phyloP scores from a whole-genome alignment of 306 rosid species.

The Rosa multiflora region DNA sequence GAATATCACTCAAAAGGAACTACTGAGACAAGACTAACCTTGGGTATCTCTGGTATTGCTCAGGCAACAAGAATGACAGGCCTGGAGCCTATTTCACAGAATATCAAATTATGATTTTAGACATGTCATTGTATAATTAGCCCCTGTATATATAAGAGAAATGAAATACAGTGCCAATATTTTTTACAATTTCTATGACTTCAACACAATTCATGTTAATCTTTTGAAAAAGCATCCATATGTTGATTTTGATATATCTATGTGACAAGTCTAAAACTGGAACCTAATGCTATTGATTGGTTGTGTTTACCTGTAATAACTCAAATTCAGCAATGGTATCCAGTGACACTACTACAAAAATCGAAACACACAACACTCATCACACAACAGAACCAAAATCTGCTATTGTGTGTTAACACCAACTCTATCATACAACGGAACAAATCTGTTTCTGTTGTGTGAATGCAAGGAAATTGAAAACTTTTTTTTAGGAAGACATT shows the following conservation, averaged over 20 bases:
- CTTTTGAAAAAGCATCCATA: background rate
- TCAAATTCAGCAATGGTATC: slow-evolving; percentile 86
- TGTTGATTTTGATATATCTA: slow-evolving; percentile 1
- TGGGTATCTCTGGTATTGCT: slow-evolving; percentile 70
- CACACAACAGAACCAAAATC: too few species aligned
- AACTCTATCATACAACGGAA: too few species aligned
- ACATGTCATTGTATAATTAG: slow-evolving; percentile 12
- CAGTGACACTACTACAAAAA: slow-evolving; percentile 32
- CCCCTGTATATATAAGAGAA: background rate
- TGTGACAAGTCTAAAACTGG: background rate
- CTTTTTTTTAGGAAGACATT: too few species aligned
- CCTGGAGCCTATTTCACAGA: slow-evolving; percentile 79
- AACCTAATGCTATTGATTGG: slow-evolving; percentile 10
- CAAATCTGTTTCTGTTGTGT: too few species aligned
- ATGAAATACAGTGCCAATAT: background rate
- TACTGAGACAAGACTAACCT: slow-evolving; percentile 48
- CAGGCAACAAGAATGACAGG: slow-evolving; percentile 81
- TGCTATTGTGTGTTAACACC: too few species aligned
- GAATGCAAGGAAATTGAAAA: too few species aligned
- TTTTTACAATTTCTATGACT: background rate
- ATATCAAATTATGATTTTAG: slow-evolving; percentile 29
- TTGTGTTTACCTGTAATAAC: slow-evolving; percentile 64
- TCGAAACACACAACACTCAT: too few species aligned
- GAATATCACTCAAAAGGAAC: background rate
- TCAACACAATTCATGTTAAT: background rate